These are phyloP conservation scores for Nothopassalora personata DNA, from an alignment of 2,329 filamentous ascomycete species.

Conservation along the genomic window DNA sequence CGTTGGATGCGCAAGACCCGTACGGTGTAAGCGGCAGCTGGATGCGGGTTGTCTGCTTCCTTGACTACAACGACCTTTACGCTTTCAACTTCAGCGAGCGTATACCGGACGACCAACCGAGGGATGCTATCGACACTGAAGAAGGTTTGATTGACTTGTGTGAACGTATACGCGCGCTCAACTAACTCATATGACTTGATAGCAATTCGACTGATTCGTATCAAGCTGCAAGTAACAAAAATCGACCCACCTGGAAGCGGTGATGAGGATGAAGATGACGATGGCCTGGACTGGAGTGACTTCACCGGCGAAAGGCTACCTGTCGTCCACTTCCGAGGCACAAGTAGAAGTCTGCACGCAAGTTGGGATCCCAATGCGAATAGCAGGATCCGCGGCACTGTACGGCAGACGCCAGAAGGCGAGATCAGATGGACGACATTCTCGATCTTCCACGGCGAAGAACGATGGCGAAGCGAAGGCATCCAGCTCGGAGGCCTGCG, in stretches of 20 bases:
- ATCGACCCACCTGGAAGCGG: conserved; percentile 56
- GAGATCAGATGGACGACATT: conserved; percentile 71
- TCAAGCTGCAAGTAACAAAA: conserved; percentile 58
- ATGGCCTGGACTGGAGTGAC: conserved; percentile 27
- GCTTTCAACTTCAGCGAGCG: conserved; percentile 60
- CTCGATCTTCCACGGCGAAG: conserved; percentile 58
- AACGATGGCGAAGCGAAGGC: conserved; percentile 71
- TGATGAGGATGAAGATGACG: conserved; percentile 30
- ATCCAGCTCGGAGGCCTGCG: conserved; percentile 65
- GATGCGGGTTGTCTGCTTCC: conserved; percentile 53
- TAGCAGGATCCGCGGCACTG: conserved; percentile 60
- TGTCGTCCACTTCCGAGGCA: conserved; percentile 63
- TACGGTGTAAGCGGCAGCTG: conserved; percentile 67
- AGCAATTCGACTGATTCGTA: conserved; percentile 63
- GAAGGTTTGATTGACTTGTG: conserved; percentile 43
- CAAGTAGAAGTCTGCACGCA: conserved; percentile 56
- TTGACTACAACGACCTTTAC: conserved; percentile 67
- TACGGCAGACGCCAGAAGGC: conserved; percentile 61
- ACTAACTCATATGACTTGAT: conserved; percentile 15
- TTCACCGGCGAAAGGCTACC: conserved; percentile 43
- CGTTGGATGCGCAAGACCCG: conserved; percentile 57
- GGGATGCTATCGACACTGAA: conserved; percentile 52
- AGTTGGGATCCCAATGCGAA: conserved; percentile 65
- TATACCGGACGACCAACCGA: conserved; percentile 28
- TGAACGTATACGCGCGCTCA: conserved; percentile 28